Percentiles rank a stretch among this genome's conserved stretches.
These are phyloP conservation scores for Pogostemon cablin DNA, from an alignment of 257 asterid genomes.

Conservation along the genomic window DNA sequence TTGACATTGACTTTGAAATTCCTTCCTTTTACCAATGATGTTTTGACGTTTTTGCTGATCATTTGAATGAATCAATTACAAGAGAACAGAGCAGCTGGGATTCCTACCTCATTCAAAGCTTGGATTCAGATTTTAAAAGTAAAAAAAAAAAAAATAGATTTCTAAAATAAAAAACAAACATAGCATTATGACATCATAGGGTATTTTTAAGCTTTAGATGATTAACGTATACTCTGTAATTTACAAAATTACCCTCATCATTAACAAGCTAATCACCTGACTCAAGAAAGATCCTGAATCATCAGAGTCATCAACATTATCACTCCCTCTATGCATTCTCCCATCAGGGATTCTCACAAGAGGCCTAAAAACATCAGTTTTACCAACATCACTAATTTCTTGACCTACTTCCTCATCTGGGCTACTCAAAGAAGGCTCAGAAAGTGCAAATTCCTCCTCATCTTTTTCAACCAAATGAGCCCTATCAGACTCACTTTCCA, in stretches of 20 bases:
- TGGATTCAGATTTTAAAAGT: no score
- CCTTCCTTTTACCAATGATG: no score
- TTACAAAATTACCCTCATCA: constrained; percentile 24
- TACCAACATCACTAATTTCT: constrained; percentile 31
- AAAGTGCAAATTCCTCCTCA: constrained; percentile 41
- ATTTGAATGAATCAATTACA: no score
- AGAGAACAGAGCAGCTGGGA: no score
- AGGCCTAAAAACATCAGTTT: constrained; percentile 34
- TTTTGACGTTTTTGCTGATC: no score
- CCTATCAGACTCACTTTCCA: constrained; percentile 48
- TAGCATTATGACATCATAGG: no score
- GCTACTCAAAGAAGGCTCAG: constrained; percentile 40
- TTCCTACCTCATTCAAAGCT: no score
- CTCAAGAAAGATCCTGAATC: constrained; percentile 35
- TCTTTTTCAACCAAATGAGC: constrained; percentile 35
- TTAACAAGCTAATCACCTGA: constrained; percentile 33
- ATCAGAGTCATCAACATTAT: constrained; percentile 36
- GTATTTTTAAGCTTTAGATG: no score
- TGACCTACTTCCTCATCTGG: constrained; percentile 36
- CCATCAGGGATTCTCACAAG: constrained; percentile 35
- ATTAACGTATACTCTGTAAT: neutral
- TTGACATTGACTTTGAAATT: neutral
- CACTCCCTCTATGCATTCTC: constrained; percentile 19
- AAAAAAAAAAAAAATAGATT: no score
- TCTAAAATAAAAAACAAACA: no score